These are phyloP conservation scores for Parietichytrium sp. DNA, from an alignment of 108 stramenopile species.

Conservation along the genomic window DNA sequence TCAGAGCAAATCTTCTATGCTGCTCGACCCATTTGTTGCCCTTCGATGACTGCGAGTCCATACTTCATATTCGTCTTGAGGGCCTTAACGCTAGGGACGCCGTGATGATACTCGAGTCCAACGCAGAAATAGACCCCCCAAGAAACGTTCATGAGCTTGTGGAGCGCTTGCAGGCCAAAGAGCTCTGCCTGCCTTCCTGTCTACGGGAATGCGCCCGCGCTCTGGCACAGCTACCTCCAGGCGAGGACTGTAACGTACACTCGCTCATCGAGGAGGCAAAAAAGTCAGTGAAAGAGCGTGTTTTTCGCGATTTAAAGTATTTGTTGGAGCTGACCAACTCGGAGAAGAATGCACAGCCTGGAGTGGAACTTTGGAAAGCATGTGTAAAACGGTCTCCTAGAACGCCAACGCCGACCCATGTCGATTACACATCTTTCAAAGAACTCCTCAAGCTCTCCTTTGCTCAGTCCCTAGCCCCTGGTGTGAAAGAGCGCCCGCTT, in stretches of 20 bases:
- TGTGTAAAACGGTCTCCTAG: no score
- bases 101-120: not conserved
- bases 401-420: not conserved
- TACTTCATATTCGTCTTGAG: not conserved
- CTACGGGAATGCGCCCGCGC: no score
- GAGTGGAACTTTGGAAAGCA: not conserved
- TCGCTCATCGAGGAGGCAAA: no score
- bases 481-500: not conserved
- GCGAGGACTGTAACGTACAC: no score
- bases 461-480: not conserved
- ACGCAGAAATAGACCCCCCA: no score
- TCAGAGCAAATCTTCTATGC: not conserved
- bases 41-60: not conserved
- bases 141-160: no score
- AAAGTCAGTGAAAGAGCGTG: no score
- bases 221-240: no score
- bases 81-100: not conserved
- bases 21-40: not conserved
- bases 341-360: not conserved
- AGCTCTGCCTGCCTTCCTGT: no score
- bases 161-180: no score
- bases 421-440: not conserved
- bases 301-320: no score
- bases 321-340: no score
- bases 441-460: not conserved